Base-by-base conservation (phyloP, 2,329 filamentous ascomycete genomes). In the Thelonectria discophora region DNA sequence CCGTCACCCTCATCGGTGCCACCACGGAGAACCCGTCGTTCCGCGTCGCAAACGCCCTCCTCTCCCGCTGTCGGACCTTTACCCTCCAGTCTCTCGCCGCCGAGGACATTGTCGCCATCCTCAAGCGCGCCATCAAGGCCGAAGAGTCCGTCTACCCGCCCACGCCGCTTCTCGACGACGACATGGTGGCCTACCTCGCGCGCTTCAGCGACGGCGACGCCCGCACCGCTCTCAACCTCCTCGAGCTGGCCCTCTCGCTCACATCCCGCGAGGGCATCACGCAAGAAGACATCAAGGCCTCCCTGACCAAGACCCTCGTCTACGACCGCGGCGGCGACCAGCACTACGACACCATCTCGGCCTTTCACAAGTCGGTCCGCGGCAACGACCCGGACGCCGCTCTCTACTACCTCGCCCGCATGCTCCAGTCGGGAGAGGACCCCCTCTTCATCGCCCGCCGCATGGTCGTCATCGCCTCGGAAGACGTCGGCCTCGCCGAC, bases 11-110 rank as follows among this genome's bases (percentile, higher is more conserved):
- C 30, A 95, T 98, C 63, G 95, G 94, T 11, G 95, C 95, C 7
- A 99, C 95, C 3, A 99, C 95, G 0, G 95, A 99, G 77, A 99
- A 99, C 68, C 95, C 95, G 0, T 94, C 90, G 4, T 98, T 98
- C 82, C 94, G 96, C 72, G 88, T 99, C 43, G 91, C 95, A 69
- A 90, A 88, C 66, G 94, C 95, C 2, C 82, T 99, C 56, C 82
- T 98, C 3, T 97, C 92, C 21, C 86, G 95, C 48, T 98, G 94
- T 77, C 86, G 95, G 27, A 97, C 93, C 0, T 98, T 99, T 70
- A 97, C 93, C 0, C 80, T 99, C 10, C 81, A 88, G 47, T 89
- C 93, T 67, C 84, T 99, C 45, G 85, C 85, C 0, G 85, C 90
- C 24, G 86, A 90, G 2, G 86, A 96, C 76, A 83, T 98, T 5